phyloP scores from a whole-genome alignment of 2,329 filamentous ascomycete genomes.

The Cladophialophora immunda region DNA sequence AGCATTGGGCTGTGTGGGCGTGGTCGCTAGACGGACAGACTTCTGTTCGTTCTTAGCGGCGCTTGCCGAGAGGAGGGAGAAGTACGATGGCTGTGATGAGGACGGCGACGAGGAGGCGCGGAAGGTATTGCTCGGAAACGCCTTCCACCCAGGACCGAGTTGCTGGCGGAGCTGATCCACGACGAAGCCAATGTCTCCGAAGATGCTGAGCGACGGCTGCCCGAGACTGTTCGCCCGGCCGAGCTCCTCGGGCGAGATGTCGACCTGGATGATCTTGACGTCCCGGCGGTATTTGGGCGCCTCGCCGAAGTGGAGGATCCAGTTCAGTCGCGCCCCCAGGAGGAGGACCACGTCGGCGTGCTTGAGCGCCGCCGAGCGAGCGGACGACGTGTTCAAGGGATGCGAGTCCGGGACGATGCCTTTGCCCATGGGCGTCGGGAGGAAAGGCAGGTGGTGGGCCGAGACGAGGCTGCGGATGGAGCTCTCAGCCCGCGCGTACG shows the following conservation, averaged over 20 bases:
- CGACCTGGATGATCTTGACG: slow-evolving; percentile 64
- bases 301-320: slow-evolving; percentile 67
- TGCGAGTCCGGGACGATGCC: slow-evolving; percentile 65
- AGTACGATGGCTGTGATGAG: slow-evolving; percentile 46
- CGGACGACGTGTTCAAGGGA: slow-evolving; percentile 61
- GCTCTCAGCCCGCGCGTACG: slow-evolving; percentile 61
- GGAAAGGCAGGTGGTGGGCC: slow-evolving; percentile 61
- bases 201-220: slow-evolving; percentile 53
- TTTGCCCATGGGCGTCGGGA: slow-evolving; percentile 68
- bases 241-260: slow-evolving; percentile 63
- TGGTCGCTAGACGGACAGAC: slow-evolving; percentile 53
- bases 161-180: slow-evolving; percentile 55
- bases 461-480: slow-evolving; percentile 57
- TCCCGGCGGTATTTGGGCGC: slow-evolving; percentile 62
- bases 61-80: slow-evolving; percentile 41
- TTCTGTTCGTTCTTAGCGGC: slow-evolving; percentile 58
- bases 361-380: slow-evolving; percentile 62
- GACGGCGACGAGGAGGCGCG: background rate
- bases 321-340: slow-evolving; percentile 64
- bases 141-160: slow-evolving; percentile 55
- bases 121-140: slow-evolving; percentile 45
- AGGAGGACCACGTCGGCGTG: slow-evolving; percentile 64
- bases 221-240: slow-evolving; percentile 61
- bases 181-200: slow-evolving; percentile 62
- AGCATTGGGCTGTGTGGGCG: slow-evolving; percentile 44